Conservation (phyloP, 75 land plant species). For the Selaginella tamariscina region DNA sequence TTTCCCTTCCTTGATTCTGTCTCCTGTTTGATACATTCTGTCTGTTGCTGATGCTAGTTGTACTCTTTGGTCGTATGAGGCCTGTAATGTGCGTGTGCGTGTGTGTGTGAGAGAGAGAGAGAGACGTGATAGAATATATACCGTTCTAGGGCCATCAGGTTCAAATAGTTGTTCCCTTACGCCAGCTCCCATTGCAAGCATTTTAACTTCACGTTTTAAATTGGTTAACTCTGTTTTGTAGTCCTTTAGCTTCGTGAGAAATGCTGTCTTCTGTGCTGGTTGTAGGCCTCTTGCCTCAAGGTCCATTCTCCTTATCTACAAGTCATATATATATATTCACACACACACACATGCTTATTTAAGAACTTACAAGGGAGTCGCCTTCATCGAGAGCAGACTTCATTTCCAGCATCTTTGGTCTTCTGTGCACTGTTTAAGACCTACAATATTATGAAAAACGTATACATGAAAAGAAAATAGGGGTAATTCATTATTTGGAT, state of each 20-base stretch:
- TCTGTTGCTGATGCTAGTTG: not conserved
- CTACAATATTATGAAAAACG: too few relatives aligned
- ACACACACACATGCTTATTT: not conserved
- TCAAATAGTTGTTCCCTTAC: not conserved
- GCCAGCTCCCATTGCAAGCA: not conserved
- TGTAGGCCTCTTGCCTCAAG: constrained; percentile 1
- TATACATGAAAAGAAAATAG: too few relatives aligned
- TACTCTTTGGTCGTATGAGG: not conserved
- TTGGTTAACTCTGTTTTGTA: not conserved
- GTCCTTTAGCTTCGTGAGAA: not conserved
- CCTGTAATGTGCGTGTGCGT: not conserved
- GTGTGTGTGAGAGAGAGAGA: too few relatives aligned
- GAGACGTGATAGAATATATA: too few relatives aligned
- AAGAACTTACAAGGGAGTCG: constrained; percentile 1
- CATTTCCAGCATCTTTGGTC: not conserved
- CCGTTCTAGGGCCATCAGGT: not conserved
- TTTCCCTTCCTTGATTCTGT: not conserved
- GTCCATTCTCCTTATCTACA: constrained; percentile 5
- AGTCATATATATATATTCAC: not conserved
- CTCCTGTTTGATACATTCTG: not conserved
- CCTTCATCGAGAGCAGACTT: constrained; percentile 3
- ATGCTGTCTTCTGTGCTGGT: not conserved
- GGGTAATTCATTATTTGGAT: too few relatives aligned
- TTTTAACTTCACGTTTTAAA: constrained; percentile 5
- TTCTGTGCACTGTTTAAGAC: not conserved